phyloP scores from a whole-genome alignment of 768 basidiomycete genomes.

The Pluteus cervinus region DNA sequence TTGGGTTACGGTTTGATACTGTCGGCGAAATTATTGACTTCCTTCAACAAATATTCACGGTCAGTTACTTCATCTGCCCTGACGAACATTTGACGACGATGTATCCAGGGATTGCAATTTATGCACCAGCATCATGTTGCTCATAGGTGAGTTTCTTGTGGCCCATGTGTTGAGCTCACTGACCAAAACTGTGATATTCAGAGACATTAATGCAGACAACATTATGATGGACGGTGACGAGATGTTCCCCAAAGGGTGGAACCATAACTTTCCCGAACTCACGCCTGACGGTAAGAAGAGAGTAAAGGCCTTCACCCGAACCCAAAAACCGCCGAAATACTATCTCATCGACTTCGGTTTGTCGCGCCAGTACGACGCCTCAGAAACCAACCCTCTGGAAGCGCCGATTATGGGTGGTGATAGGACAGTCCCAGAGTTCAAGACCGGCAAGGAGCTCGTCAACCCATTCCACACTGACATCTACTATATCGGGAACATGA shows the following conservation, averaged over 20 bases:
- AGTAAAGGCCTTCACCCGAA: slow-evolving; percentile 14
- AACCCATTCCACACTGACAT: no score
- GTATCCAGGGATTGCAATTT: slow-evolving; percentile 24
- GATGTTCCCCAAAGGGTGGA: slow-evolving; percentile 14
- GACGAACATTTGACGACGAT: not conserved
- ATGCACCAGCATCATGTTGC: slow-evolving; percentile 26
- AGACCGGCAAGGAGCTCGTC: no score
- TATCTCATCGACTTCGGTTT: slow-evolving; percentile 27
- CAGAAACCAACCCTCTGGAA: slow-evolving; percentile 17
- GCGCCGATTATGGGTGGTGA: slow-evolving; percentile 33
- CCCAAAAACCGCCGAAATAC: slow-evolving; percentile 17
- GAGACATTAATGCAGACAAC: slow-evolving; percentile 23
- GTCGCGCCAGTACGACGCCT: slow-evolving; percentile 18
- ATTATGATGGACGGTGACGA: slow-evolving; percentile 20
- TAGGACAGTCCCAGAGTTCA: no score
- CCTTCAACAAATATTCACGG: slow-evolving; percentile 21
- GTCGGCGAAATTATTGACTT: slow-evolving; percentile 25
- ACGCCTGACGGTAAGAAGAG: slow-evolving; percentile 10
- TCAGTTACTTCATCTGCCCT: slow-evolving; percentile 1
- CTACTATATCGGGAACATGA: no score
- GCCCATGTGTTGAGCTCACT: not conserved
- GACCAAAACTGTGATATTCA: slow-evolving; percentile 11
- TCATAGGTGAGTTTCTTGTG: slow-evolving; percentile 16
- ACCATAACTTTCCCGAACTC: slow-evolving; percentile 14
- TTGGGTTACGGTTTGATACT: slow-evolving; percentile 19